Base-by-base conservation (phyloP, 768 basidiomycete species). In the Botryobasidium botryosum region DNA sequence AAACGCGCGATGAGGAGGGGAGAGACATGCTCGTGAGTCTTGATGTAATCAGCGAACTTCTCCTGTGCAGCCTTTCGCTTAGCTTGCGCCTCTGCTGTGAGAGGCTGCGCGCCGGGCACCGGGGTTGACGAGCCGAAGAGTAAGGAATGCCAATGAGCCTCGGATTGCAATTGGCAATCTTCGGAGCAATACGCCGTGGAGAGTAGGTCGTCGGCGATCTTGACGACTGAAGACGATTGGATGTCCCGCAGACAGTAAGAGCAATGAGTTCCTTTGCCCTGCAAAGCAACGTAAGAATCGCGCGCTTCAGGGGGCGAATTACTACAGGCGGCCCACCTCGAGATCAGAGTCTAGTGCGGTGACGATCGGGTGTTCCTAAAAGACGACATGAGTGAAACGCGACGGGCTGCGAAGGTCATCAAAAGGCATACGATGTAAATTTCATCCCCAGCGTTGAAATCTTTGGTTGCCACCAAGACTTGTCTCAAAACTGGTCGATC, bases 311-410 rank as follows among this genome's bases (percentile, higher is more conserved):
- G n/a, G n/a, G n/a, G n/a, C 21, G 26, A 41, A 25, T 7, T 27
- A 24, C n/a, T 25, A 17, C 3, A 28, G n/a, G 10, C 5, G 6
- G 39, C 43, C 29, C 4, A 47, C 51, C 35, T 52, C 49, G 5
- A 88, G 64, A 52, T 87, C 85, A 1, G 63, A 54, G 53, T 87
- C 85, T 18, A 88, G 71, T 24, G 65, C 74, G 8, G 79, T 63
- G 31, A 81, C 74, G 17, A 84, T 66, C 5, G 84, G 79, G 50
- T 68, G 63, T 65, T 88, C 84, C 84, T 88, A 52, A 44, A 12
- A 48, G 6, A 40, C 35, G 36, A 33, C 27, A 36, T 31, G 25
- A 33, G 38, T 1, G 17, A 13, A 50, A 47, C 17, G 13, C n/a
- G 13, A 8, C 32, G 20, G 24, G 13, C 13, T 12, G 15, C n/a